Percentiles rank a stretch among this genome's conserved stretches.
Conservation (phyloP, 768 basidiomycete species). For the Asterophora lycoperdoides region DNA sequence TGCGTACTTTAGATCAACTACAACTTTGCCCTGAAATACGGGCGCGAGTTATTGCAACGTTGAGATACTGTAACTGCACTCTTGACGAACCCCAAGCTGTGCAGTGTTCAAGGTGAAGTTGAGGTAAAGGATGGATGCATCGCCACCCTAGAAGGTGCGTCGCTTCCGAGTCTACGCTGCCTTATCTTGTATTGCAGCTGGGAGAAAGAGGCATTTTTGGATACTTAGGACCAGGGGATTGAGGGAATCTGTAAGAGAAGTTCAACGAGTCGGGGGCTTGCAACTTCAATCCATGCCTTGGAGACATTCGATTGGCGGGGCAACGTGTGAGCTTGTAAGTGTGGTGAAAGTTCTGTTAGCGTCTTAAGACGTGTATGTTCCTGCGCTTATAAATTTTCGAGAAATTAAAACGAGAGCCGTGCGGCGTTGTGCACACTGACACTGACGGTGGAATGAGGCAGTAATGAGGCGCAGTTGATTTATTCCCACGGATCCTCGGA, state of each 20-base stretch:
- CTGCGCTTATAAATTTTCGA: too few species aligned
- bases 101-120: too few species aligned
- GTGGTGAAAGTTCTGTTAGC: conserved; percentile 45
- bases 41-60: too few species aligned
- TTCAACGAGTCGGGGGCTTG: too few species aligned
- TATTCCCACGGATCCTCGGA: conserved; percentile 15
- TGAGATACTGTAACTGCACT: too few species aligned
- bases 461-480: too few species aligned
- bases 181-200: too few species aligned
- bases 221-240: conserved; percentile 50
- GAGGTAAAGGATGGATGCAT: conserved; percentile 50
- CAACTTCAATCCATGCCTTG: too few species aligned
- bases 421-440: too few species aligned
- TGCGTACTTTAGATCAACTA: conserved; percentile 50
- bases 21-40: conserved; percentile 40
- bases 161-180: not conserved
- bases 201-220: too few species aligned
- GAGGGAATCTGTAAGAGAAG: conserved; percentile 39
- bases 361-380: too few species aligned
- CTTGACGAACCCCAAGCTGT: conserved; percentile 46
- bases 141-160: conserved; percentile 36
- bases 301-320: conserved; percentile 55
- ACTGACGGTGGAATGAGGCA: too few species aligned
- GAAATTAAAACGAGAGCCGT: not conserved
- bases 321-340: conserved; percentile 47